Evolutionary conservation across 1,139 yeast species (phyloP), one percentile per base, ranked within the genome.

Genomic region (Candida pseudocylindracea): DNA sequence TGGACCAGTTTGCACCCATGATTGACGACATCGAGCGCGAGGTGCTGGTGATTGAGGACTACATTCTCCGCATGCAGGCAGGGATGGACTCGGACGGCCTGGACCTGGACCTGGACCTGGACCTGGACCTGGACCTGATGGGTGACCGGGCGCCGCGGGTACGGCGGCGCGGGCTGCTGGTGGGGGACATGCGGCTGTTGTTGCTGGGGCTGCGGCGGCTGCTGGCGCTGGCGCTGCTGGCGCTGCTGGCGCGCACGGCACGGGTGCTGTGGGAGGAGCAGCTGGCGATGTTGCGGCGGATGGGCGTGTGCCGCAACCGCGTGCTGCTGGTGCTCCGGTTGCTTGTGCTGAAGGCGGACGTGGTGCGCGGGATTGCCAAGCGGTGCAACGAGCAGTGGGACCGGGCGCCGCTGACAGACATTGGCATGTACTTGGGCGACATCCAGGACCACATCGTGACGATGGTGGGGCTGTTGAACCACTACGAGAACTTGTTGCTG

Each of bases 1-100:
- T 96, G 1, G 98, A 88, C 57, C 91, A 93, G 1, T 88, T 81
- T 60, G 96, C 92, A 0, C 98, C 98, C 1, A 72, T 88, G 73
- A 85, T 88, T 41, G 92, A 80, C 37, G 70, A 88, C 32, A 81
- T 88, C 34, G 96, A 88, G 47, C 80, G 74, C 35, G 98, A 88
- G 44, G 93, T 88, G 10, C 83, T 83, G 47, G 63, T 71, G 11
- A 88, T 88, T 37, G 98, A 88, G 44, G 96, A 88, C 47, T 76
- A 85, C 8, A 88, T 88, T 36, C 57, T 85, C 41, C 63, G 65
- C 35, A 76, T 85, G 91, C 92, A 83, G 48, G 72, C 81, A 10
- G 74, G 74, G 1, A 72, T 63, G 29, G 29, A 15, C 9, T 51
- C 55, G 12, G 57, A 55, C 32, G 58, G 57, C 11, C 65, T 60